Conservation (phyloP, 1,139 yeast species). For the Candida anutae region DNA sequence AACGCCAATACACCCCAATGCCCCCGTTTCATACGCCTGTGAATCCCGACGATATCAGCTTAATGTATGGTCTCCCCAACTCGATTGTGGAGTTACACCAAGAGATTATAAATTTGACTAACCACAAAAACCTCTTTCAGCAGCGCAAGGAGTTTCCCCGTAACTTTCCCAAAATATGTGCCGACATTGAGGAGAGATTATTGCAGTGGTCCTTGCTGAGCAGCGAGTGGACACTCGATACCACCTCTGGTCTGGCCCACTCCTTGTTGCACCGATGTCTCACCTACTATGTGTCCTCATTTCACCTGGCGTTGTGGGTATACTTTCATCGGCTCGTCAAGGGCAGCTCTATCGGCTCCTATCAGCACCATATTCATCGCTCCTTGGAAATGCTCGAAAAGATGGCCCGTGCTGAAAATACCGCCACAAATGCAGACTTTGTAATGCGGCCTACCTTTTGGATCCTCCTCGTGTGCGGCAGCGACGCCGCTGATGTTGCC, state of each 20-base stretch:
- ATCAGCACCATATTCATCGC: conserved; percentile 26
- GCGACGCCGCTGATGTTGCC: conserved; percentile 25
- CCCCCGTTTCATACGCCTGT: conserved; percentile 13
- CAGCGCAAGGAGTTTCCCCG: conserved; percentile 41
- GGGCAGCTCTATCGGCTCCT: conserved; percentile 15
- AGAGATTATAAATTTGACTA: conserved; percentile 39
- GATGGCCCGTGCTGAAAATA: conserved; percentile 11
- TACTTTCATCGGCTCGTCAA: conserved; percentile 41
- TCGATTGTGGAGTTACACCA: conserved; percentile 38
- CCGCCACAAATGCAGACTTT: conserved; percentile 1
- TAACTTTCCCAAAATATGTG: conserved; percentile 48
- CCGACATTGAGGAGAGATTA: conserved; percentile 45
- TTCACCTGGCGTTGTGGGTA: conserved; percentile 37
- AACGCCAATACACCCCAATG: conserved; percentile 16
- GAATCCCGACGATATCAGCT: conserved; percentile 18
- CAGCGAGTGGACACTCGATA: conserved; percentile 31
- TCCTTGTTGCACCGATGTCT: conserved; percentile 29
- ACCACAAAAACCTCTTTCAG: conserved; percentile 44
- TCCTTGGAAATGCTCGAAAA: conserved; percentile 20
- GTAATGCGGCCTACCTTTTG: conserved; percentile 35
- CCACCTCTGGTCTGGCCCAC: conserved; percentile 13
- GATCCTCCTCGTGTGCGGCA: conserved; percentile 42
- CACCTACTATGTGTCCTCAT: conserved; percentile 27
- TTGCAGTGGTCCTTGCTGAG: conserved; percentile 33
- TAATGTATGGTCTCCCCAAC: conserved; percentile 40